Percentiles rank a stretch among this genome's conserved stretches.
Conservation (phyloP, 2,329 filamentous ascomycete species). For the Colletotrichum lupini region DNA sequence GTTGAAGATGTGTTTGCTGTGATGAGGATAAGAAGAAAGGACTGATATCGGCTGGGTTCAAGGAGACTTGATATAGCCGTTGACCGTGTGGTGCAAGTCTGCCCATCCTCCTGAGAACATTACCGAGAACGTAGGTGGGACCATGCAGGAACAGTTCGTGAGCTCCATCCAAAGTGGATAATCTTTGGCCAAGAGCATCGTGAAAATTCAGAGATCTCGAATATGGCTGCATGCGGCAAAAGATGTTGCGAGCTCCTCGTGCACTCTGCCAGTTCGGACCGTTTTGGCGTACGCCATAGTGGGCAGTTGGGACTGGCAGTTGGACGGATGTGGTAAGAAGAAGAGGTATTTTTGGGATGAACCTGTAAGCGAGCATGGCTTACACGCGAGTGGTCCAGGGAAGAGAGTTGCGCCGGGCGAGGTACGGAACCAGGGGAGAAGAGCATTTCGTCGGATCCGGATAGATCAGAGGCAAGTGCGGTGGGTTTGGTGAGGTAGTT, state of each 20-base stretch:
- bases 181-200: neutral
- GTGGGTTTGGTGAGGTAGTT: neutral
- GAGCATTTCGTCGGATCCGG: neutral
- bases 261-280: neutral
- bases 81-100: neutral
- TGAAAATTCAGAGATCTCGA: neutral
- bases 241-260: neutral
- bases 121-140: neutral
- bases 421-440: neutral
- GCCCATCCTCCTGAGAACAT: neutral
- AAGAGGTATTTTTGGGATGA: neutral
- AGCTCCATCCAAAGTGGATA: neutral
- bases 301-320: neutral
- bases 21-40: neutral
- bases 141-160: too few species aligned
- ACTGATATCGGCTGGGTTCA: neutral
- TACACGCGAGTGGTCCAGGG: neutral
- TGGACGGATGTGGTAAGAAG: neutral
- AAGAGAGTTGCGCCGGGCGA: neutral
- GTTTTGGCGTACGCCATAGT: conserved; percentile 1
- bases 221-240: neutral
- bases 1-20: neutral
- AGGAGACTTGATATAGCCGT: neutral
- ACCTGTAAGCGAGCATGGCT: neutral
- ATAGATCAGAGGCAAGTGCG: neutral